Conservation (phyloP, 768 basidiomycete species). For the Russula abietina region DNA sequence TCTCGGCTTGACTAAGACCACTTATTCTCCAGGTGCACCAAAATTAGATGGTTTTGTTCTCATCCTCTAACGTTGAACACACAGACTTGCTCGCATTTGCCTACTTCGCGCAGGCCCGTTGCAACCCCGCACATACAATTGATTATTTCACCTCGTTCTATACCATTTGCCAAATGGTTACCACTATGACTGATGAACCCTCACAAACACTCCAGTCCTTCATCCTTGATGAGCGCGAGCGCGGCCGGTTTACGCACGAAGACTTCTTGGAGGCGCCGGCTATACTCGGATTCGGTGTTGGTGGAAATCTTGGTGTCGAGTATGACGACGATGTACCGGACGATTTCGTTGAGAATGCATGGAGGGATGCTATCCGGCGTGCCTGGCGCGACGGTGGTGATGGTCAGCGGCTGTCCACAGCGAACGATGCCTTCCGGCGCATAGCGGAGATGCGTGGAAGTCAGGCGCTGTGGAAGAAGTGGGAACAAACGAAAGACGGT, state of each 20-base stretch:
- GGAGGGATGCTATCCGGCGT: slow-evolving; percentile 53
- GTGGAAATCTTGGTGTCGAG: slow-evolving; percentile 56
- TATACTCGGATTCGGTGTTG: slow-evolving; percentile 61
- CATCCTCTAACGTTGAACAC: neutral
- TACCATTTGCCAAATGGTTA: slow-evolving; percentile 45
- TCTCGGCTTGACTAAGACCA: slow-evolving; percentile 62
- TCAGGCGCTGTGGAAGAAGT: slow-evolving; percentile 40
- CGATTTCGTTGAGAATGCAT: slow-evolving; percentile 63
- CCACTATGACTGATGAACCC: slow-evolving; percentile 43
- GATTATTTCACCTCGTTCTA: slow-evolving; percentile 58
- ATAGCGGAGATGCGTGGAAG: slow-evolving; percentile 62
- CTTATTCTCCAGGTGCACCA: slow-evolving; percentile 56
- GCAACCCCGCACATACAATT: slow-evolving; percentile 60
- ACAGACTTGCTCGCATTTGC: slow-evolving; percentile 71
- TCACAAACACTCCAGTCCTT: slow-evolving; percentile 49
- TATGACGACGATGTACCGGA: slow-evolving; percentile 65
- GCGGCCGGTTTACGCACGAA: slow-evolving; percentile 55
- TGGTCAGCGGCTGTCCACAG: slow-evolving; percentile 42
- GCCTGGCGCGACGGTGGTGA: slow-evolving; percentile 47
- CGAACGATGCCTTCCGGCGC: slow-evolving; percentile 64
- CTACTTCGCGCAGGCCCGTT: slow-evolving; percentile 75
- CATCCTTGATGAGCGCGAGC: slow-evolving; percentile 52
- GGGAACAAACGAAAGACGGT: slow-evolving; percentile 50
- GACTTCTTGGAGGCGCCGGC: slow-evolving; percentile 46
- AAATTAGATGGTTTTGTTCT: neutral